Conservation (phyloP, 2,329 filamentous ascomycete genomes). For the Xylariomycetidae sp. region DNA sequence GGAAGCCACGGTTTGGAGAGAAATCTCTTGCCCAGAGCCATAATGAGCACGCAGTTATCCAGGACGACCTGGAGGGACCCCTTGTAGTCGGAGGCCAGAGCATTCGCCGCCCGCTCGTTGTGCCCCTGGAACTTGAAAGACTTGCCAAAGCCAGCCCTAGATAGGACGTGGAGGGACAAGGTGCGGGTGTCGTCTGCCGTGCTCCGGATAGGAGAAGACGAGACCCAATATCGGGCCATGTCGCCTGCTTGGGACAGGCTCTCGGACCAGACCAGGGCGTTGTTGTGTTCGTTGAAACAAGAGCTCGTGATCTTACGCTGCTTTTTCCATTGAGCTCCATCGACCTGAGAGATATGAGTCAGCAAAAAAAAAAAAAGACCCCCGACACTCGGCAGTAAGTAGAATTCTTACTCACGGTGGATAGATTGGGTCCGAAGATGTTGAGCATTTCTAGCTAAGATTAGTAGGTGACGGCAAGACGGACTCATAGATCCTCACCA, state of each 20-base stretch:
- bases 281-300: slow-evolving; percentile 26
- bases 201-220: slow-evolving; percentile 11
- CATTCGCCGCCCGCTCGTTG: slow-evolving; percentile 13
- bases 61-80: slow-evolving; percentile 22
- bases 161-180: slow-evolving; percentile 23
- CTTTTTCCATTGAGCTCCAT: slow-evolving; percentile 14
- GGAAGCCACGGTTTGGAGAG: slow-evolving; percentile 19
- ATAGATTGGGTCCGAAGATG: slow-evolving; percentile 16
- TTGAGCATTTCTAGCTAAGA: slow-evolving; percentile 11
- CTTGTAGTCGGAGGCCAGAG: slow-evolving; percentile 18
- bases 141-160: slow-evolving; percentile 26
- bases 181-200: slow-evolving; percentile 22
- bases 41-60: slow-evolving; percentile 26
- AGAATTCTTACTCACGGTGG: slow-evolving; percentile 9
- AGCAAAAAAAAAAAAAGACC: not conserved
- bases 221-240: slow-evolving; percentile 25
- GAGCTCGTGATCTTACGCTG: slow-evolving; percentile 20
- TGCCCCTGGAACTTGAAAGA: slow-evolving; percentile 24
- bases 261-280: slow-evolving; percentile 25
- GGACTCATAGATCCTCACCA: no score
- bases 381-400: not conserved
- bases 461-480: no score
- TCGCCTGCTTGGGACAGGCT: slow-evolving; percentile 15
- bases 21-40: slow-evolving; percentile 21
- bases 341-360: slow-evolving; percentile 8